These are phyloP conservation scores for Selenicereus undatus DNA, from an alignment of 148 eudicot species.

Conservation along the genomic window DNA sequence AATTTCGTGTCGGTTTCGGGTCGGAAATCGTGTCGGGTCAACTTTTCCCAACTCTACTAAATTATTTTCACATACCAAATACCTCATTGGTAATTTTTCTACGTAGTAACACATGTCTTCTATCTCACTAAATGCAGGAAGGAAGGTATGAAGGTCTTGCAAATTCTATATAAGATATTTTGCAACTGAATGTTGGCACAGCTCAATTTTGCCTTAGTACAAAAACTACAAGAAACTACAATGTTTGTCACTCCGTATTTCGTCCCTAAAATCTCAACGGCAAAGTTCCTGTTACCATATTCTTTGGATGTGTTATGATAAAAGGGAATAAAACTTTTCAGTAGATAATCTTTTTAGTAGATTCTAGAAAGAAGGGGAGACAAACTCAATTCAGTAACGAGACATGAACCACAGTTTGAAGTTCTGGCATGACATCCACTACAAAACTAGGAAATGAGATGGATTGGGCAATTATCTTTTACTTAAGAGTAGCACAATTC, in stretches of 20 bases:
- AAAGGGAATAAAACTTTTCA: not conserved
- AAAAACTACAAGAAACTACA: not conserved
- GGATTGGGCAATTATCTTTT: not conserved
- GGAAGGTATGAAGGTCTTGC: no score
- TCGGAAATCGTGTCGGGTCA: no score
- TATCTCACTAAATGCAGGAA: no score
- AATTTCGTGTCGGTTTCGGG: no score
- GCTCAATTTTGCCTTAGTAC: no score
- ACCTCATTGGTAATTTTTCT: no score
- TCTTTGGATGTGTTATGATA: not conserved
- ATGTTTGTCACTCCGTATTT: not conserved
- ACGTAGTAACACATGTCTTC: no score
- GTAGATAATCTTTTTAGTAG: not conserved
- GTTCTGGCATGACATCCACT: not conserved
- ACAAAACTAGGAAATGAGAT: not conserved
- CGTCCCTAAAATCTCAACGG: not conserved
- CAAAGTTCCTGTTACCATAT: not conserved
- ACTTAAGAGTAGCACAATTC: not conserved
- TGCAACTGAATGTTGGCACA: no score
- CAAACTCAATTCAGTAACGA: not conserved
- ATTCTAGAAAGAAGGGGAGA: not conserved
- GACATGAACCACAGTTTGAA: not conserved
- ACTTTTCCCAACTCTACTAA: no score
- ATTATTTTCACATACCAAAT: not conserved
- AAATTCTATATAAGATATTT: no score